A percentile compares a stretch with the other conserved stretches of the same genome.
Conservation (phyloP, 2,329 filamentous ascomycete genomes). For the Daldinia eschscholtzii region DNA sequence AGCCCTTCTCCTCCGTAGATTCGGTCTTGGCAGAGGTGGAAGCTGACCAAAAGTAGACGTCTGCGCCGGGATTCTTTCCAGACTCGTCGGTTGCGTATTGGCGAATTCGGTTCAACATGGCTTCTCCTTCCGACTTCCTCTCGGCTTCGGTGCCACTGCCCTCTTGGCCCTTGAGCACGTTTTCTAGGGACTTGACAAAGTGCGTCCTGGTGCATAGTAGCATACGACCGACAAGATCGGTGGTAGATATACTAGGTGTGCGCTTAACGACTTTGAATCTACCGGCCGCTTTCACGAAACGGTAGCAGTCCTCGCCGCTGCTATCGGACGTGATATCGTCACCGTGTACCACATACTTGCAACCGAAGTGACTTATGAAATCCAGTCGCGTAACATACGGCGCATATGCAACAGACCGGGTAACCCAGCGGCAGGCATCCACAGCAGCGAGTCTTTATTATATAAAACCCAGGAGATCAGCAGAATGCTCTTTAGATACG, state of each 20-base stretch:
- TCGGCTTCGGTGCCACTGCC: constrained; percentile 77
- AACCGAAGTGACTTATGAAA: constrained; percentile 96
- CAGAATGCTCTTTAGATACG: constrained; percentile 45
- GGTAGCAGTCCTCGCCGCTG: constrained; percentile 94
- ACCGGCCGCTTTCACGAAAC: constrained; percentile 93
- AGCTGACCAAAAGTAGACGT: constrained; percentile 86
- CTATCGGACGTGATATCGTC: constrained; percentile 98
- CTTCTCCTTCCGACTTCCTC: constrained; percentile 70
- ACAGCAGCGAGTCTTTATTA: constrained; percentile 81
- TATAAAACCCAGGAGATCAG: constrained; percentile 42
- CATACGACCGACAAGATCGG: constrained; percentile 98
- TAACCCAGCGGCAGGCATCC: constrained; percentile 95
- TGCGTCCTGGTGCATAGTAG: constrained; percentile 94
- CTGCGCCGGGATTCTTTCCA: constrained; percentile 80
- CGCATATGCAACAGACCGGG: constrained; percentile 82
- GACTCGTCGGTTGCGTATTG: constrained; percentile 91
- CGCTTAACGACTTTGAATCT: constrained; percentile 97
- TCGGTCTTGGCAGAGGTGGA: constrained; percentile 62
- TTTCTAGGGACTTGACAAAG: constrained; percentile 86
- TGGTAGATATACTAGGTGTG: constrained; percentile 96
- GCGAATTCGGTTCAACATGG: constrained; percentile 81
- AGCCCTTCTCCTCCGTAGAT: constrained; percentile 69
- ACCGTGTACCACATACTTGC: constrained; percentile 94
- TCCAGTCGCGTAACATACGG: constrained; percentile 94
- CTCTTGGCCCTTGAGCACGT: constrained; percentile 76